phyloP scores from a whole-genome alignment of 495 filamentous ascomycete species.

The Pyronema domesticum region DNA sequence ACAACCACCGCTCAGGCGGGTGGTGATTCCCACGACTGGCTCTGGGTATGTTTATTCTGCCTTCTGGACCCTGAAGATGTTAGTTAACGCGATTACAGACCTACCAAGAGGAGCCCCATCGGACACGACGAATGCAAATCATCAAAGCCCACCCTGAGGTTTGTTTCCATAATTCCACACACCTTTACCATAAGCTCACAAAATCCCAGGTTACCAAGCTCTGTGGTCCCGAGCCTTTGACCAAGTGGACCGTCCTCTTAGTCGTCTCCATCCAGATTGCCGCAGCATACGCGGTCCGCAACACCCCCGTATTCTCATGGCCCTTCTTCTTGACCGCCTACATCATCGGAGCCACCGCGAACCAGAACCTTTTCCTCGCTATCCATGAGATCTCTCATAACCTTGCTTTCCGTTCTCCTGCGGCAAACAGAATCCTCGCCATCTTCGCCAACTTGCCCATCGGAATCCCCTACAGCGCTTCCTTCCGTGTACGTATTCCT shows the following conservation, averaged over 20 bases:
- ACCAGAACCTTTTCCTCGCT: conserved; percentile 96
- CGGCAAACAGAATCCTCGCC: conserved; percentile 69
- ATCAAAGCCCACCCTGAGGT: conserved; percentile 99
- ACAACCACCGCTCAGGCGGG: neutral
- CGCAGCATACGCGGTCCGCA: conserved; percentile 61
- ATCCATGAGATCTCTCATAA: conserved; percentile 99
- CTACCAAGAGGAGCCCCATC: conserved; percentile 94
- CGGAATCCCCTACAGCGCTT: conserved; percentile 86
- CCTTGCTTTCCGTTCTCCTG: conserved; percentile 72
- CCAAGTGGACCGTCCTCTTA: conserved; percentile 74
- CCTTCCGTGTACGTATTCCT: conserved; percentile 51
- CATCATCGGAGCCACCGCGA: conserved; percentile 82
- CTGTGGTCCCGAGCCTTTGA: conserved; percentile 89
- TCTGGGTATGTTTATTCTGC: conserved; percentile 17
- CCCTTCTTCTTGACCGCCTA: conserved; percentile 75
- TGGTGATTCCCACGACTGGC: conserved; percentile 12
- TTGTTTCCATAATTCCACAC: conserved; percentile 8
- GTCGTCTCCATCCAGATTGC: conserved; percentile 70
- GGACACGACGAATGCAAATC: conserved; percentile 74
- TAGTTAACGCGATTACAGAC: conserved; percentile 46
- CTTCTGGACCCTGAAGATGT: neutral
- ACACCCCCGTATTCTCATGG: conserved; percentile 66
- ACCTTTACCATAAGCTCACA: neutral
- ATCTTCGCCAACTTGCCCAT: conserved; percentile 93
- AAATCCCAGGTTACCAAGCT: conserved; percentile 77